Conservation (phyloP, 768 basidiomycete species). For the Tylopilus felleus region DNA sequence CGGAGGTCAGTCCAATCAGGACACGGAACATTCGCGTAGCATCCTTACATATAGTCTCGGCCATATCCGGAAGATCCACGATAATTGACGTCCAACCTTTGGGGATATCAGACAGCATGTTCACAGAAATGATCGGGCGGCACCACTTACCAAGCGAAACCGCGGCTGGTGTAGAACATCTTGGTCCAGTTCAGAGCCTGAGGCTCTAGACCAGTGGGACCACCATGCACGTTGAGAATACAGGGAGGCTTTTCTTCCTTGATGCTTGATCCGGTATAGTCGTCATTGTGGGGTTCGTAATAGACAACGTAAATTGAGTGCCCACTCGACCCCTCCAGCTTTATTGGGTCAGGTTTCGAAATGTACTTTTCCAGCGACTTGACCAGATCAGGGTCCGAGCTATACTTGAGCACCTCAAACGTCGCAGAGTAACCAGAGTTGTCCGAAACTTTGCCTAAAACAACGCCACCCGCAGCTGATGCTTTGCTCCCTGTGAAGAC, state of each 20-base stretch:
- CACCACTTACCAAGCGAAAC: constrained; percentile 57
- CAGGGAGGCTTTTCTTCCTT: constrained; percentile 61
- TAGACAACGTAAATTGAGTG: constrained; percentile 50
- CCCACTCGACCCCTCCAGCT: constrained; percentile 1
- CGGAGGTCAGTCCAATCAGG: constrained; percentile 2
- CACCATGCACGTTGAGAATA: constrained; percentile 63
- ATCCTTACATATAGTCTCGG: constrained; percentile 50
- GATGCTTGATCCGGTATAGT: constrained; percentile 41
- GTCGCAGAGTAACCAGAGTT: constrained; percentile 6
- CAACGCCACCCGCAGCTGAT: constrained; percentile 5
- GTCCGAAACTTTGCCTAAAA: constrained; percentile 4
- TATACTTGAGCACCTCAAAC: constrained; percentile 6
- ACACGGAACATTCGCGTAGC: no score
- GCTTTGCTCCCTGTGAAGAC: constrained; percentile 11
- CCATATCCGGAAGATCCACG: constrained; percentile 74
- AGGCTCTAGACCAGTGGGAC: constrained; percentile 50
- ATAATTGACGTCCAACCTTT: constrained; percentile 71
- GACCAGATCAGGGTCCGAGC: constrained; percentile 9
- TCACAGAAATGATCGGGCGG: background rate
- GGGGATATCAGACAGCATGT: background rate
- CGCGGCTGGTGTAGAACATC: constrained; percentile 66
- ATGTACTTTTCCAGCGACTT: constrained; percentile 1
- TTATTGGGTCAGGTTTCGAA: constrained; percentile 9
- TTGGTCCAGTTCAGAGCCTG: constrained; percentile 50
- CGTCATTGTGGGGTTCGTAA: constrained; percentile 60